Evolutionary conservation across 306 rosid species (phyloP).

Genomic region (Gastrolobium bilobum): DNA sequence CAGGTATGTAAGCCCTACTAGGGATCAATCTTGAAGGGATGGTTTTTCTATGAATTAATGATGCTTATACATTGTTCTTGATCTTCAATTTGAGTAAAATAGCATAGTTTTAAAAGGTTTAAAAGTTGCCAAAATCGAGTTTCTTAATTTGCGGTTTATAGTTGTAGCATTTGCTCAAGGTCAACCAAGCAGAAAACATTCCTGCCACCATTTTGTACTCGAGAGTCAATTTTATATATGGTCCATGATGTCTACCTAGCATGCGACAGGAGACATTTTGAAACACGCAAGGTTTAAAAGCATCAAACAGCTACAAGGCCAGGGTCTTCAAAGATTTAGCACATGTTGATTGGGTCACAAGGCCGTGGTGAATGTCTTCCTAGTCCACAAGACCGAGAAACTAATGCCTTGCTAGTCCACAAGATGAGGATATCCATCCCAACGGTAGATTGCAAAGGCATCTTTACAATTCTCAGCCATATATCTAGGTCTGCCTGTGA

Average conservation of each 20-base stretch:
- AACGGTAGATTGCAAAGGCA: no score
- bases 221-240: neutral
- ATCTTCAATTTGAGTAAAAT: neutral
- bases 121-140: no score
- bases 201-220: neutral
- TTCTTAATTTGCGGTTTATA: no score
- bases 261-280: neutral
- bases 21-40: neutral
- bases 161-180: neutral
- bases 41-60: neutral
- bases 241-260: neutral
- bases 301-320: neutral
- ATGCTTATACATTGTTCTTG: neutral
- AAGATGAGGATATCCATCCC: no score
- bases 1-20: no score
- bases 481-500: no score
- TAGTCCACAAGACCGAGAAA: neutral
- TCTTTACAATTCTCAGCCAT: no score
- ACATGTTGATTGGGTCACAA: neutral
- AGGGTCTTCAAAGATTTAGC: neutral
- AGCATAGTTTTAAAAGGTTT: neutral
- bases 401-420: neutral
- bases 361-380: neutral
- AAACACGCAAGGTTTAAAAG: neutral
- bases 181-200: slow-evolving; percentile 18